phyloP scores from a whole-genome alignment of 345 rosid species.

The Acer campestre region DNA sequence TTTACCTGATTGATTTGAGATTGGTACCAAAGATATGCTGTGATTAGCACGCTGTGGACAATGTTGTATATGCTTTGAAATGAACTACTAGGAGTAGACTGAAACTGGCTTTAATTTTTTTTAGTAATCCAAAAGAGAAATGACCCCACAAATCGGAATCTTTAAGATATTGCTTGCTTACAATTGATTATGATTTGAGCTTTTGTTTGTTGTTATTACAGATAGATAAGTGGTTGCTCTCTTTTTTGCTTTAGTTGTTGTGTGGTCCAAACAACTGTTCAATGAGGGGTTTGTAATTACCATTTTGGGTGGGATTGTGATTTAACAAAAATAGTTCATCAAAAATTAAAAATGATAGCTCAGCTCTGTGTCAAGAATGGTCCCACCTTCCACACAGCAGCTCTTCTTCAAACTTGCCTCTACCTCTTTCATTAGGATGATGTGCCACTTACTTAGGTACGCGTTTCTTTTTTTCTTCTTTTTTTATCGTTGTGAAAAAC shows the following conservation, averaged over 20 bases:
- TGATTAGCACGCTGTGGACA: not conserved
- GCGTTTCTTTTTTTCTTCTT: no score
- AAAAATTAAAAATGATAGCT: not conserved
- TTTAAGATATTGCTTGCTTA: slow-evolving; percentile 29
- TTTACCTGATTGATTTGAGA: not conserved
- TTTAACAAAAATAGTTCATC: not conserved
- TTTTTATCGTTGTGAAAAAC: no score
- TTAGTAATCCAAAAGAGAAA: slow-evolving; percentile 1
- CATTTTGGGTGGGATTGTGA: not conserved
- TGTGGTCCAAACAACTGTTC: slow-evolving; percentile 28
- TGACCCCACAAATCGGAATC: slow-evolving; percentile 47
- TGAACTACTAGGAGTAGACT: not conserved
- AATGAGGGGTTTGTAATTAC: not conserved
- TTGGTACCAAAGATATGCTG: not conserved
- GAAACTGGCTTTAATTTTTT: not conserved
- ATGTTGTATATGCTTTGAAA: not conserved
- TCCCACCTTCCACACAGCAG: not conserved
- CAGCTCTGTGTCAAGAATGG: not conserved
- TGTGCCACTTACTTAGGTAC: not conserved
- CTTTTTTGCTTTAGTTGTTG: not conserved
- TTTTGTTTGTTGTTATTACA: slow-evolving; percentile 19
- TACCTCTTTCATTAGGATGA: not conserved
- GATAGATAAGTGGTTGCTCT: not conserved
- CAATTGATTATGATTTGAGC: slow-evolving; percentile 22
- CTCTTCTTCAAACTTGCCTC: not conserved